These are phyloP conservation scores for Rostrohypoxylon terebratum DNA, from an alignment of 495 filamentous ascomycete species.

Conservation along the genomic window DNA sequence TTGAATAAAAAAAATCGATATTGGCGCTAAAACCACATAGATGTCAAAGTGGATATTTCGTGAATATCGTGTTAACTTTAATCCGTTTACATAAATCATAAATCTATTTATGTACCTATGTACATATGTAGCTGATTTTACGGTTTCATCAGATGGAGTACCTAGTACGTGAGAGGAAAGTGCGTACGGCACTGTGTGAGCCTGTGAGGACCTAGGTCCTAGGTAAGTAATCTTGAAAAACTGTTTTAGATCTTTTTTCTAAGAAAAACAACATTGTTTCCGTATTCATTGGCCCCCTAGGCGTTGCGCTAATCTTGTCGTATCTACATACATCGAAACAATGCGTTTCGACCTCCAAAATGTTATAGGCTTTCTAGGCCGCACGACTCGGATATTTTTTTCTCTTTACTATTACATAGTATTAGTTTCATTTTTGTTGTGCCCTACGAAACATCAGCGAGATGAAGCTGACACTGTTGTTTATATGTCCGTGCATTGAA, in stretches of 20 bases:
- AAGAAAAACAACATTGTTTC: too few species aligned
- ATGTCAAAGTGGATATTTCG: background rate
- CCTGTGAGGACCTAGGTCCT: too few species aligned
- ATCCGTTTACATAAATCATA: background rate
- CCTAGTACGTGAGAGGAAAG: too few species aligned
- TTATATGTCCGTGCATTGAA: background rate
- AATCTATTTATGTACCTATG: background rate
- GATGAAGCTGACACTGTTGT: background rate
- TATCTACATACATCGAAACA: slow-evolving; percentile 30
- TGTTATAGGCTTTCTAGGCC: background rate
- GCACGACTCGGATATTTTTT: slow-evolving; percentile 37
- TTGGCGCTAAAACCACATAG: background rate
- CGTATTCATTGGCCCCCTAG: slow-evolving; percentile 9
- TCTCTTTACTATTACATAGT: too few species aligned
- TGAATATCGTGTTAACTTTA: background rate
- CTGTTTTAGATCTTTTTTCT: too few species aligned
- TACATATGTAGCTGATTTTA: background rate
- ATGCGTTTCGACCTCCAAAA: background rate
- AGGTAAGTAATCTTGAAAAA: too few species aligned
- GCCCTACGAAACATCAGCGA: background rate
- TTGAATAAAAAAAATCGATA: background rate
- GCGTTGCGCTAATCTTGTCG: background rate
- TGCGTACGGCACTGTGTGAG: too few species aligned
- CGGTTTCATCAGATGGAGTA: too few species aligned
- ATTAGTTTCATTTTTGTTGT: background rate